Evolutionary conservation across 495 filamentous ascomycete species (phyloP).

Genomic region (Aspergillus cristatus): DNA sequence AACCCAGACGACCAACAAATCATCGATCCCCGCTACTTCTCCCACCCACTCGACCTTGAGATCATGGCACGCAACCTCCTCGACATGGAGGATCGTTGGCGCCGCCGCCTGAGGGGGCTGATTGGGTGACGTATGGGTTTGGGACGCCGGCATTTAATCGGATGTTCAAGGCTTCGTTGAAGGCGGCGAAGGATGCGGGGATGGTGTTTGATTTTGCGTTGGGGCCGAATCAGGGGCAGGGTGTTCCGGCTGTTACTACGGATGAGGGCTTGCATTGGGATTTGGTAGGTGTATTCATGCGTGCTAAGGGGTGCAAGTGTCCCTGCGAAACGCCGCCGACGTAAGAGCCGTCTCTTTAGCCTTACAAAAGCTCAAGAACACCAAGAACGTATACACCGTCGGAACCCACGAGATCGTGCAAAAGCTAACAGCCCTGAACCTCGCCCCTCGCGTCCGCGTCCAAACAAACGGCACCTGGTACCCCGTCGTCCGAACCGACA

Average conservation of each 20-base stretch:
- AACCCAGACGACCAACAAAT: conserved; percentile 18
- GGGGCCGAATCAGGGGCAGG: conserved; percentile 39
- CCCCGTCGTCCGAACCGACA: conserved; percentile 22
- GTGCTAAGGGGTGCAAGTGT: too few relatives aligned
- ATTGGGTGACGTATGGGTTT: conserved; percentile 42
- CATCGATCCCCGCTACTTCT: conserved; percentile 36
- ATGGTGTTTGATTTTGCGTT: conserved; percentile 40
- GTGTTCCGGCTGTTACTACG: conserved; percentile 31
- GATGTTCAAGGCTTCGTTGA: conserved; percentile 25
- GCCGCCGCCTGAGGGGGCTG: conserved; percentile 3
- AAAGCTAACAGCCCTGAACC: conserved; percentile 14
- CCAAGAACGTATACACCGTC: conserved; percentile 12
- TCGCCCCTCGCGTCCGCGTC: conserved; percentile 13
- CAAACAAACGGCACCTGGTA: conserved; percentile 26
- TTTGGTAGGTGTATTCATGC: conserved; percentile 19
- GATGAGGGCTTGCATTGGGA: conserved; percentile 29
- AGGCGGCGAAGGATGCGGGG: conserved; percentile 26
- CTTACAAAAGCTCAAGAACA: conserved; percentile 6
- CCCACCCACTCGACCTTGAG: conserved; percentile 34
- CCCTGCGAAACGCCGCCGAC: conserved; percentile 7
- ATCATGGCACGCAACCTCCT: conserved; percentile 22
- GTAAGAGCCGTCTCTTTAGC: conserved; percentile 5
- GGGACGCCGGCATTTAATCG: conserved; percentile 33
- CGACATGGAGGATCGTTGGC: conserved; percentile 18
- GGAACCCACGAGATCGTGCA: conserved; percentile 7